Evolutionary conservation across 2,329 filamentous ascomycete species (phyloP).

Genomic region (Aspergillus texensis): DNA sequence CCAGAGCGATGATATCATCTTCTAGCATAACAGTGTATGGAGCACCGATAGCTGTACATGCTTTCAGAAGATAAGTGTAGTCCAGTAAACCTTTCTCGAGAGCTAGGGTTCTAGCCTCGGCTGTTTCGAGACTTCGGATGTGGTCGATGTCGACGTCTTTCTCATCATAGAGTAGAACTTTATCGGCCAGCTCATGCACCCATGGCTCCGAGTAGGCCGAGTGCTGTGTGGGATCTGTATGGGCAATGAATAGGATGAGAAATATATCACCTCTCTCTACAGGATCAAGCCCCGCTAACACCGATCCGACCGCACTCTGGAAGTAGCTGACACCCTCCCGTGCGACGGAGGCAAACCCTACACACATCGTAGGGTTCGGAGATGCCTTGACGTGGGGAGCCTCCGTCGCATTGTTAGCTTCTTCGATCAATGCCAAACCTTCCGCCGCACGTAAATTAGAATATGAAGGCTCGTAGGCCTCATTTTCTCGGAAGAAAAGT

Average conservation of each 20-base stretch:
- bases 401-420: conserved; percentile 16
- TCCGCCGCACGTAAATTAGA: conserved; percentile 23
- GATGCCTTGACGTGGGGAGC: conserved; percentile 32
- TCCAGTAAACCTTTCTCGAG: conserved; percentile 49
- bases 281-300: conserved; percentile 47
- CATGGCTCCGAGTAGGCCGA: conserved; percentile 47
- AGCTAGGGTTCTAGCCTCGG: conserved; percentile 29
- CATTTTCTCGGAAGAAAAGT: conserved; percentile 30
- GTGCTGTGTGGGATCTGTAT: conserved; percentile 45
- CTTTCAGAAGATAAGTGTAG: conserved; percentile 46
- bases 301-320: conserved; percentile 45
- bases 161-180: conserved; percentile 46
- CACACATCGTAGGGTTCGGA: conserved; percentile 45
- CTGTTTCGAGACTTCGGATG: conserved; percentile 38
- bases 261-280: conserved; percentile 46
- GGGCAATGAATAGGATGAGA: conserved; percentile 49
- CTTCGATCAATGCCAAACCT: conserved; percentile 27
- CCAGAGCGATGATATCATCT: conserved; percentile 51
- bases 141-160: conserved; percentile 34
- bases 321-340: conserved; percentile 46
- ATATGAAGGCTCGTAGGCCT: conserved; percentile 32
- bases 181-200: conserved; percentile 43
- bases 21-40: conserved; percentile 50
- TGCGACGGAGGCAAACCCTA: conserved; percentile 49
- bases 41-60: conserved; percentile 41